Evolutionary conservation across 2,329 filamentous ascomycete species (phyloP).

Genomic region (Aspergillus chevalieri): DNA sequence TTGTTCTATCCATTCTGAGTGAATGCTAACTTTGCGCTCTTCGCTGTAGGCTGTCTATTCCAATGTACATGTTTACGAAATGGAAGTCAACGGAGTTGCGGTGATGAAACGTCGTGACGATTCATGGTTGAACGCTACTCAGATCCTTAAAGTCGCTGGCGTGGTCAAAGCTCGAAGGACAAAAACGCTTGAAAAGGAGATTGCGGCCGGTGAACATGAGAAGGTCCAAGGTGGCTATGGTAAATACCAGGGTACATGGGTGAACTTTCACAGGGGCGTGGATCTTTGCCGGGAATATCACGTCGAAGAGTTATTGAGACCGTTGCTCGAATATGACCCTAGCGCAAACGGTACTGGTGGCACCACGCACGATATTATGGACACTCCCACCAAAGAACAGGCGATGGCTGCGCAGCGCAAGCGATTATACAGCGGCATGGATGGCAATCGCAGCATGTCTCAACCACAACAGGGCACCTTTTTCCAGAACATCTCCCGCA

Average conservation of each 20-base stretch:
- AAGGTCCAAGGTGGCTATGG: conserved; percentile 98
- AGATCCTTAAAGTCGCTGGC: conserved; percentile 94
- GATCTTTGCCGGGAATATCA: conserved; percentile 79
- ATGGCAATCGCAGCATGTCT: conserved; percentile 57
- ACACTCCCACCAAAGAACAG: conserved; percentile 97
- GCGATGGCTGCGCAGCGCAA: conserved; percentile 95
- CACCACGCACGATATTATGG: conserved; percentile 67
- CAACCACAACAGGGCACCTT: conserved; percentile 71
- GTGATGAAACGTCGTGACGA: conserved; percentile 95
- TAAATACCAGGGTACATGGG: conserved; percentile 99
- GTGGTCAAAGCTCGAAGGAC: conserved; percentile 97
- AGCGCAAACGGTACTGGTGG: conserved; percentile 53
- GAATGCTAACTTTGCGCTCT: conserved; percentile 1
- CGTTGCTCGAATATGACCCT: conserved; percentile 47
- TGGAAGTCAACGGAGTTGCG: conserved; percentile 88
- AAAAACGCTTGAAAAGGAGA: conserved; percentile 96
- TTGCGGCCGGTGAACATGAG: conserved; percentile 91
- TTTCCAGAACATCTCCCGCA: conserved; percentile 93
- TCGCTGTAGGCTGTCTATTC: conserved; percentile 72
- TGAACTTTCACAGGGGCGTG: conserved; percentile 83
- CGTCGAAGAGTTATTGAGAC: conserved; percentile 43
- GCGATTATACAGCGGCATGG: conserved; percentile 75
- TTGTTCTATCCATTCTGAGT: conserved; percentile 5
- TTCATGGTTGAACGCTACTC: conserved; percentile 95
- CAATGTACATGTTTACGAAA: conserved; percentile 93